phyloP scores from a whole-genome alignment of 495 filamentous ascomycete genomes.

The Podospora australis region DNA sequence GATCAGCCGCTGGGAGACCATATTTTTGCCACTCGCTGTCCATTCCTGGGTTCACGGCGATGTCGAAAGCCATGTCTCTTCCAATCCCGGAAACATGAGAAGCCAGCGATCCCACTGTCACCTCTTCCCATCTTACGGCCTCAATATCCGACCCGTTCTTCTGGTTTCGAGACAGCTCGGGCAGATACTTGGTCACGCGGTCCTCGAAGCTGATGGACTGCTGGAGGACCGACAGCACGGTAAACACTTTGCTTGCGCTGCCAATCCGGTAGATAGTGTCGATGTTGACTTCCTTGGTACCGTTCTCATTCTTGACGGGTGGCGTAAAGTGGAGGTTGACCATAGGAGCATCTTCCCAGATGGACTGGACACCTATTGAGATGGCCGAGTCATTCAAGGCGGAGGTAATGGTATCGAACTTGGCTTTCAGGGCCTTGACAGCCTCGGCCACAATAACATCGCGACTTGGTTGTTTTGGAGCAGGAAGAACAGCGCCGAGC shows the following conservation, averaged over 20 bases:
- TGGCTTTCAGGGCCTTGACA: neutral
- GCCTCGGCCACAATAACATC: neutral
- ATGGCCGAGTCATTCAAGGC: neutral
- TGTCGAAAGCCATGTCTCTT: neutral
- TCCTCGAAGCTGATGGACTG: neutral
- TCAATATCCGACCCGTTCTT: neutral
- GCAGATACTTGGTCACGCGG: slow-evolving; percentile 1
- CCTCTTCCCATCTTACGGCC: neutral
- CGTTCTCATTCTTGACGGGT: neutral
- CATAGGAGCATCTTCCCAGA: neutral
- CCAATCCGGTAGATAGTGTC: slow-evolving; percentile 2
- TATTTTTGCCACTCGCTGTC: neutral
- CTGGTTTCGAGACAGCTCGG: neutral
- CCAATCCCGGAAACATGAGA: slow-evolving; percentile 2
- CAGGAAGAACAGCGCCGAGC: neutral
- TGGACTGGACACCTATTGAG: neutral
- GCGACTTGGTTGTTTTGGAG: neutral
- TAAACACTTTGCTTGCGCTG: neutral
- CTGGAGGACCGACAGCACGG: neutral
- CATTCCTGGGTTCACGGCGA: neutral
- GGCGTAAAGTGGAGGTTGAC: slow-evolving; percentile 1
- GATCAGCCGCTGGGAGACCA: no score
- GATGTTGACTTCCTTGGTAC: neutral
- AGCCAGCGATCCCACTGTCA: neutral
- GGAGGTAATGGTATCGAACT: neutral